Evolutionary conservation across 2,329 filamentous ascomycete species (phyloP).

Genomic region (Paecilomyces variotii): DNA sequence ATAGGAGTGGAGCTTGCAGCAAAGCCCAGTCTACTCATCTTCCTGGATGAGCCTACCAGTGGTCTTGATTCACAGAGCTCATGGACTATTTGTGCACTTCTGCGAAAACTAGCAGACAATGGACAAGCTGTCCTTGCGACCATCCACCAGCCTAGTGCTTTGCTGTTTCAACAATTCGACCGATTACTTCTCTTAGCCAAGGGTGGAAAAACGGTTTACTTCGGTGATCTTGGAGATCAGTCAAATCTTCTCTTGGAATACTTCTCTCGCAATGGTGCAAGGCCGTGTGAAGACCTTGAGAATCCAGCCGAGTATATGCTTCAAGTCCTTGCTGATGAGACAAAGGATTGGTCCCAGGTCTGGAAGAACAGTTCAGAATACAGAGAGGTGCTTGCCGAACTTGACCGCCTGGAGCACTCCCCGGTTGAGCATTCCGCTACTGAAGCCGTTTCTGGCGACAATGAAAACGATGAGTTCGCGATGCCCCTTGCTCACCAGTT

Average conservation of each 20-base stretch:
- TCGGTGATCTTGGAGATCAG: conserved; percentile 57
- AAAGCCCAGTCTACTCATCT: conserved; percentile 80
- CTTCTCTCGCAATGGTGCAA: conserved; percentile 58
- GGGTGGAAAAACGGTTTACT: conserved; percentile 61
- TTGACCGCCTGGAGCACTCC: conserved; percentile 37
- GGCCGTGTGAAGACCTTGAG: conserved; percentile 51
- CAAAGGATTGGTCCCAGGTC: conserved; percentile 55
- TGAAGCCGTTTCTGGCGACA: conserved; percentile 45
- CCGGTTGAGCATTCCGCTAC: conserved; percentile 21
- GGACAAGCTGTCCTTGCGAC: conserved; percentile 95
- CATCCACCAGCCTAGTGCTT: conserved; percentile 93
- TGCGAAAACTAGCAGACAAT: conserved; percentile 81
- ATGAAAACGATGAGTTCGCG: conserved; percentile 80
- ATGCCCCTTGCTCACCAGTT: conserved; percentile 65
- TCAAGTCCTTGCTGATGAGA: conserved; percentile 52
- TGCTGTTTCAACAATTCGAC: conserved; percentile 83
- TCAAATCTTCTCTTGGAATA: conserved; percentile 52
- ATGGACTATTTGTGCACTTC: conserved; percentile 80
- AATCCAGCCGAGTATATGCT: conserved; percentile 75
- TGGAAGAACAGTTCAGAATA: conserved; percentile 56
- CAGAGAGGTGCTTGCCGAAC: conserved; percentile 46
- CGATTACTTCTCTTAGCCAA: conserved; percentile 55
- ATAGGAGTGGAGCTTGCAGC: conserved; percentile 93
- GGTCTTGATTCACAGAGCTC: conserved; percentile 90
- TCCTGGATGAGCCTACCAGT: conserved; percentile 91